Base-by-base conservation (phyloP, 441 rosid genomes). In the Pelargonium cotyledonis region DNA sequence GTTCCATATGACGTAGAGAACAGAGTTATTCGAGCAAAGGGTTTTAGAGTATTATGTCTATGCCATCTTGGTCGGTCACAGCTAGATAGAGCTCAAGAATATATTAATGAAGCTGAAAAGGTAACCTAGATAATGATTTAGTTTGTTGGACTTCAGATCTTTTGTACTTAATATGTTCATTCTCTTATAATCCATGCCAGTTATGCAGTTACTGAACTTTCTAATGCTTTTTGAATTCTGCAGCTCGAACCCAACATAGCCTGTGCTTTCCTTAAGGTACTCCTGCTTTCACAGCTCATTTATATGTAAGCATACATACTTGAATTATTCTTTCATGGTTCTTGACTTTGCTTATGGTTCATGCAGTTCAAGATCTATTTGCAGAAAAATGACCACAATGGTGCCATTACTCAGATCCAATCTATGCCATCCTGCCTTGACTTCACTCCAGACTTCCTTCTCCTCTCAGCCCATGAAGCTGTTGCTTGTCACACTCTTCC, bases 391-490 rank as follows among this genome's bases (percentile, higher is more conserved):
- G 89, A 88, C 73, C 79, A 81, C 12, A 67, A 63, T 66, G 83
- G 77, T 73, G 95, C 95, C 62, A 79, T 84, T n/a, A 72, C 74
- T 75, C 99, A 94, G 85, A 84, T 94, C 67, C 86, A 84, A 69
- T 85, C 84, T 62, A 88, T 94, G 89, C 80, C 79, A 47, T 69
- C 80, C 65, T 88, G 91, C 83, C 87, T 85, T 49, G 96, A 89
- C 76, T 94, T 89, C 79, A 80, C 90, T 74, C 88, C 96, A 43
- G 94, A 91, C 69, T 91, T 84, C 76, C 83, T 94, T 57, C 84
- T 84, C 72, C 95, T 94, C 47, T 73, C 97, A 72, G 96, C 97
- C 0, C 99, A 94, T 78, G 99, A 94, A 85, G 97, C 99, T 78
- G 78, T 94, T 63, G 93, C 97, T 81, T 94, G 88, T 65, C 87